A percentile compares a stretch with the other conserved stretches of the same genome.
Evolutionary conservation across 768 basidiomycete genomes (phyloP).

Genomic region (Panaeolus cyanescens): DNA sequence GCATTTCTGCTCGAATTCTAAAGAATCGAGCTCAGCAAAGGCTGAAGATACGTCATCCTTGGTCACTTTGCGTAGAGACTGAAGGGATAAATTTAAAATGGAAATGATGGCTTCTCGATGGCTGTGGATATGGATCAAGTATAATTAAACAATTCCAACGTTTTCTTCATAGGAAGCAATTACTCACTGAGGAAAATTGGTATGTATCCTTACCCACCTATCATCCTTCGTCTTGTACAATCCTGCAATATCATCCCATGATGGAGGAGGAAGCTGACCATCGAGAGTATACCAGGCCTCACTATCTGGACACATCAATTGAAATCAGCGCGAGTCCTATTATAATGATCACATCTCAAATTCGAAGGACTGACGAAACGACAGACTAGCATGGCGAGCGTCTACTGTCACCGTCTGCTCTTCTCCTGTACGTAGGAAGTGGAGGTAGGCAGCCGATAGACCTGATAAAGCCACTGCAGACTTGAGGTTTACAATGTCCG

Average conservation of each 20-base stretch:
- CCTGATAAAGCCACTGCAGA: constrained; percentile 41
- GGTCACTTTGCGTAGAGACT: not conserved
- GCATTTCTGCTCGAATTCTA: not conserved
- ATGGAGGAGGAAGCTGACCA: constrained; percentile 28
- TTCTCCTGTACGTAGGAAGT: constrained; percentile 45
- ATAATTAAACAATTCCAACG: not conserved
- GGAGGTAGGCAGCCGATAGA: constrained; percentile 52
- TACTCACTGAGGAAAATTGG: constrained; percentile 64
- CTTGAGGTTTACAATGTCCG: too few relatives aligned
- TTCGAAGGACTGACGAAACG: constrained; percentile 58
- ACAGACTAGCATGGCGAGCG: constrained; percentile 56
- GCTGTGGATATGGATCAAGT: too few relatives aligned
- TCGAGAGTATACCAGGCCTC: constrained; percentile 53
- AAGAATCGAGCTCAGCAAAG: not conserved
- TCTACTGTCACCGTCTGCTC: constrained; percentile 53
- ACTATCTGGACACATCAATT: constrained; percentile 48
- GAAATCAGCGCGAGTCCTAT: too few relatives aligned
- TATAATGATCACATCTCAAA: too few relatives aligned
- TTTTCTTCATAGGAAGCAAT: not conserved
- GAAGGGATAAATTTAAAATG: not conserved
- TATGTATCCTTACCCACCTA: constrained; percentile 56
- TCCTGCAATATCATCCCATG: constrained; percentile 55
- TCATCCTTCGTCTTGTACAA: constrained; percentile 53
- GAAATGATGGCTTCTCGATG: constrained; percentile 38
- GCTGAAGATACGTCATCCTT: not conserved